Evolutionary conservation across 2,329 filamentous ascomycete species (phyloP).

Genomic region (Penicillium sp.): DNA sequence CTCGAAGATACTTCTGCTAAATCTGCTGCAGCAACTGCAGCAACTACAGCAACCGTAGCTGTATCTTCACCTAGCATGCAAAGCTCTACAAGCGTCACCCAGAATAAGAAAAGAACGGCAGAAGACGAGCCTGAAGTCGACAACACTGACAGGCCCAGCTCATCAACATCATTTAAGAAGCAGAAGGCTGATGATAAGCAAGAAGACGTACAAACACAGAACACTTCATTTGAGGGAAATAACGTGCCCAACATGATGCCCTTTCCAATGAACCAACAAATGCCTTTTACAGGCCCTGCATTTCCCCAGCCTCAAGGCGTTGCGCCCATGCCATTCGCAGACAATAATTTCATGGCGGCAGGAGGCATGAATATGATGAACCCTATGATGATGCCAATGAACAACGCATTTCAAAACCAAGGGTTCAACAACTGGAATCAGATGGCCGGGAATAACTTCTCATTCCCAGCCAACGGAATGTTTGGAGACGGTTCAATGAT

Average conservation of each 20-base stretch:
- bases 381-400: constrained; percentile 34
- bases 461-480: constrained; percentile 32
- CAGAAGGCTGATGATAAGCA: constrained; percentile 37
- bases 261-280: constrained; percentile 31
- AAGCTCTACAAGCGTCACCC: constrained; percentile 29
- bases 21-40: constrained; percentile 17
- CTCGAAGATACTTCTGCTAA: constrained; percentile 12
- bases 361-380: constrained; percentile 35
- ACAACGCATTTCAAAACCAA: constrained; percentile 27
- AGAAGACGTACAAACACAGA: neutral
- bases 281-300: constrained; percentile 31
- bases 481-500: constrained; percentile 30
- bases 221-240: constrained; percentile 14
- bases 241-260: constrained; percentile 16
- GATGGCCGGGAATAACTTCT: constrained; percentile 44
- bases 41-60: constrained; percentile 21
- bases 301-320: constrained; percentile 30
- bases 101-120: constrained; percentile 75
- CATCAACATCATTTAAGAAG: constrained; percentile 37
- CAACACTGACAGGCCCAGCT: constrained; percentile 45
- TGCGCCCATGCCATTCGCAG: constrained; percentile 31
- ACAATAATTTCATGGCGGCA: constrained; percentile 27
- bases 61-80: constrained; percentile 28
- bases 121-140: constrained; percentile 60
- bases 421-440: constrained; percentile 39